These are phyloP conservation scores for Cucumis melo DNA, from an alignment of 306 rosid genomes.

Conservation along the genomic window DNA sequence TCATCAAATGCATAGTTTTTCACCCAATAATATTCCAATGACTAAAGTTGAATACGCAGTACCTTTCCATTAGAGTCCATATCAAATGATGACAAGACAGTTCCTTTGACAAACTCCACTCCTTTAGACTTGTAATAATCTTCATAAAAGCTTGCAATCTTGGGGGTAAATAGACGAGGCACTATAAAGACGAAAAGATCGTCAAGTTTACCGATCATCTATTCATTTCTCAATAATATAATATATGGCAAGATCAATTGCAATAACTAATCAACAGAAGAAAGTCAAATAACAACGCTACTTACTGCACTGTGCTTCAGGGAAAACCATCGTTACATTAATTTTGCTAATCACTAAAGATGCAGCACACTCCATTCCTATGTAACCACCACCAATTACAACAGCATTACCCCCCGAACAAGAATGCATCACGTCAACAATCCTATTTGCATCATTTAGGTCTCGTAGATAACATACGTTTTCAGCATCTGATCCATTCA, in stretches of 20 bases:
- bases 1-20: background rate
- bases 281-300: conserved; percentile 1
- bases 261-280: background rate
- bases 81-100: conserved; percentile 78
- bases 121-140: conserved; percentile 76
- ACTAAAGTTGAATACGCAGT: background rate
- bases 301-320: conserved; percentile 98
- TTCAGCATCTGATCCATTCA: conserved; percentile 81
- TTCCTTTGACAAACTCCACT: conserved; percentile 77
- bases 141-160: conserved; percentile 81
- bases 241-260: background rate
- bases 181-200: conserved; percentile 31
- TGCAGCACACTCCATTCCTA: conserved; percentile 98
- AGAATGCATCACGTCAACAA: conserved; percentile 48
- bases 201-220: background rate
- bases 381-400: conserved; percentile 95
- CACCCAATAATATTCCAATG: background rate
- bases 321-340: conserved; percentile 88
- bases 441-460: conserved; percentile 70
- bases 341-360: conserved; percentile 85
- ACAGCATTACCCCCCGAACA: conserved; percentile 75
- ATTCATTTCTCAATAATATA: background rate
- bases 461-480: conserved; percentile 83
- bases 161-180: conserved; percentile 91
- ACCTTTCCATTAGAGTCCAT: conserved; percentile 69